These are phyloP conservation scores for Boletus rubroflammeus DNA, from an alignment of 768 basidiomycete species.

Conservation along the genomic window DNA sequence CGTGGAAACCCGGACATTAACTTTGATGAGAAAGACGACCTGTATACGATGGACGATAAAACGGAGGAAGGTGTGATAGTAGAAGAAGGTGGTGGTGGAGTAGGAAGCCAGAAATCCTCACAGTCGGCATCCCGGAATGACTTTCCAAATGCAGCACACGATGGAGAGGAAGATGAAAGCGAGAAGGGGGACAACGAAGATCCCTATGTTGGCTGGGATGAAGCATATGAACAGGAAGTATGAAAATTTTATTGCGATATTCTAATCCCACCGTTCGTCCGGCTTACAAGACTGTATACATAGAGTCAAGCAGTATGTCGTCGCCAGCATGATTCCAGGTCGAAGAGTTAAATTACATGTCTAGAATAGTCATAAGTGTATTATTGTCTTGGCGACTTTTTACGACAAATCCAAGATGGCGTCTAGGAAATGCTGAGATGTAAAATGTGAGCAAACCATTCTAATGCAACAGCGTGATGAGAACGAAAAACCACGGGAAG, in stretches of 20 bases:
- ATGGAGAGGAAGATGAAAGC: constrained; percentile 30
- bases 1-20: constrained; percentile 18
- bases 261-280: background rate
- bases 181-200: constrained; percentile 40
- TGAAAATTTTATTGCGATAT: constrained; percentile 4
- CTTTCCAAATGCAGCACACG: constrained; percentile 1
- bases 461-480: constrained; percentile 6
- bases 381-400: constrained; percentile 25
- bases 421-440: constrained; percentile 22
- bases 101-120: constrained; percentile 32
- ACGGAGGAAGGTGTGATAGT: constrained; percentile 39
- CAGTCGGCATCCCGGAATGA: constrained; percentile 19
- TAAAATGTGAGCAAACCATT: constrained; percentile 1
- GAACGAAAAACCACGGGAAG: constrained; percentile 1
- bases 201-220: constrained; percentile 39
- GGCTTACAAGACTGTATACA: background rate
- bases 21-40: constrained; percentile 43
- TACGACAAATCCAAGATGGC: constrained; percentile 20
- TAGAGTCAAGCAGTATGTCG: constrained; percentile 1
- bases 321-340: constrained; percentile 1
- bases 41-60: constrained; percentile 55
- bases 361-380: constrained; percentile 30
- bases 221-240: constrained; percentile 73
- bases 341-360: constrained; percentile 17
- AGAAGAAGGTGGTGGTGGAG: constrained; percentile 40